These are phyloP conservation scores for Mariannaea sp. DNA, from an alignment of 2,329 filamentous ascomycete species.

Conservation along the genomic window DNA sequence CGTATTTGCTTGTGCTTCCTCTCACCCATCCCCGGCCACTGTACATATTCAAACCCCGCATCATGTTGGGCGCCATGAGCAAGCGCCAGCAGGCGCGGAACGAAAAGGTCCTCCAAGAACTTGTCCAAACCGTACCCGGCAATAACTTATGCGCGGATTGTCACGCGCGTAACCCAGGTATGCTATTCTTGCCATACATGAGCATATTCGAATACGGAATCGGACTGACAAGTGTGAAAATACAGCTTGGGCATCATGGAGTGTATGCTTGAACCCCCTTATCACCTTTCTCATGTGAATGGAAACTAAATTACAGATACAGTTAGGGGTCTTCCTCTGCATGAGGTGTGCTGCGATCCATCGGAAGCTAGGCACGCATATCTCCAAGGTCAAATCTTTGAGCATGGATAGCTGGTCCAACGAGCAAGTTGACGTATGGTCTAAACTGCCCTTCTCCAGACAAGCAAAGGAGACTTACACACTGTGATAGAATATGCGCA, in stretches of 20 bases:
- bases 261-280: constrained; percentile 61
- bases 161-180: constrained; percentile 87
- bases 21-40: constrained; percentile 1
- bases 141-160: constrained; percentile 97
- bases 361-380: constrained; percentile 94
- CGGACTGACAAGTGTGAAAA: constrained; percentile 36
- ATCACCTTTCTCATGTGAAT: constrained; percentile 12
- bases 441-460: background rate
- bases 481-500: constrained; percentile 82
- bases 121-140: constrained; percentile 80
- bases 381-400: constrained; percentile 97
- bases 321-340: constrained; percentile 95
- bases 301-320: constrained; percentile 27
- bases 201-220: constrained; percentile 2
- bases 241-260: constrained; percentile 95
- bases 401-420: constrained; percentile 98
- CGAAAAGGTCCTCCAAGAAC: constrained; percentile 86
- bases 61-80: constrained; percentile 77
- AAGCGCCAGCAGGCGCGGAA: constrained; percentile 99
- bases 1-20: constrained; percentile 15
- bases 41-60: constrained; percentile 17
- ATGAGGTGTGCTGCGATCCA: constrained; percentile 97
- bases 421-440: constrained; percentile 90
- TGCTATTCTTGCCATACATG: constrained; percentile 39
- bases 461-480: constrained; percentile 26